Evolutionary conservation across 1,284 basidiomycete species (phyloP).

Genomic region (Papiliotrema fonsecae): DNA sequence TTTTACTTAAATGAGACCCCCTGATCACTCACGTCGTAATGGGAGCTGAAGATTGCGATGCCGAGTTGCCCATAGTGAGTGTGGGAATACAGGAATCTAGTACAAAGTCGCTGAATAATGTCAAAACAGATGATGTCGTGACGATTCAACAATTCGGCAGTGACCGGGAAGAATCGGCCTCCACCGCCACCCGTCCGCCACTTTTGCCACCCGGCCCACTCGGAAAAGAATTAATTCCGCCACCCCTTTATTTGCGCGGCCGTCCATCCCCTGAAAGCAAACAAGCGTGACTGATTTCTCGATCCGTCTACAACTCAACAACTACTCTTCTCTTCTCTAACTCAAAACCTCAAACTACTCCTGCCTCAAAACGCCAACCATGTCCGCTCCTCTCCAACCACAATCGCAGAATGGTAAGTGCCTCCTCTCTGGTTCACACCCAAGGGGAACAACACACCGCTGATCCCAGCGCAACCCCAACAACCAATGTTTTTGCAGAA

Average conservation of each 20-base stretch:
- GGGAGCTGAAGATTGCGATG: no score
- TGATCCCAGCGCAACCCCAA: not conserved
- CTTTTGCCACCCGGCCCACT: not conserved
- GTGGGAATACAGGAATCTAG: no score
- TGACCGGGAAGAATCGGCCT: not conserved
- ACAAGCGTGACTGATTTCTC: not conserved
- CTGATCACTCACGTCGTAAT: no score
- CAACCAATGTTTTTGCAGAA: conserved; percentile 32
- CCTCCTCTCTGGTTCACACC: not conserved
- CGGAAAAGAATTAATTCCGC: not conserved
- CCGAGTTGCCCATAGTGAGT: no score
- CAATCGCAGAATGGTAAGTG: conserved; percentile 2
- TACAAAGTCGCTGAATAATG: not conserved
- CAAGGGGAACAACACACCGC: not conserved
- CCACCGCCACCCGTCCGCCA: not conserved
- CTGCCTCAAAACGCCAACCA: not conserved
- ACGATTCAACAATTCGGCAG: not conserved
- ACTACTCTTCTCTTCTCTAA: not conserved
- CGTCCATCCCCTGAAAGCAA: not conserved
- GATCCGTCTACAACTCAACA: no score
- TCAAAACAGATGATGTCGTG: not conserved
- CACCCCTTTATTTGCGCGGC: no score
- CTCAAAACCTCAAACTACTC: not conserved
- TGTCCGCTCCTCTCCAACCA: conserved; percentile 3
- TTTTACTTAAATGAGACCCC: no score